Percentiles rank a stretch among this genome's conserved stretches.
Conservation (phyloP, 139 green algal genomes). For the Trebouxia sp. region DNA sequence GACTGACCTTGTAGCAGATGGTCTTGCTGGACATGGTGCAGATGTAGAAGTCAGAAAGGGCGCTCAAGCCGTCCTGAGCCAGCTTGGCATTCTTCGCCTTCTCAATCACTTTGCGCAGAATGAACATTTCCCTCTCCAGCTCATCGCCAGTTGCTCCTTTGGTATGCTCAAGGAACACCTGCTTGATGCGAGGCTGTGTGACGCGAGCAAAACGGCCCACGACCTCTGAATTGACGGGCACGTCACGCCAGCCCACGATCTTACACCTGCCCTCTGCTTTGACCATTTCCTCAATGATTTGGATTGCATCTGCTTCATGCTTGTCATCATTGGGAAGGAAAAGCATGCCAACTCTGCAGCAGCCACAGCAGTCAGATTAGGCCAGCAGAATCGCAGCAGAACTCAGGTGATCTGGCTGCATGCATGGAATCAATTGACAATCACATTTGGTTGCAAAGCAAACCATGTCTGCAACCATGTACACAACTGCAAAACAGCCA, state of each 20-base stretch:
- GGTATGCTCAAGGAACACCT: conserved; percentile 72
- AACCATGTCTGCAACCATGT: too few relatives aligned
- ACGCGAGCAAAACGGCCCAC: conserved; percentile 87
- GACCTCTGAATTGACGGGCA: conserved; percentile 85
- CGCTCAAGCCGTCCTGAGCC: conserved; percentile 43
- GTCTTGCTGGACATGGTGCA: conserved; percentile 87
- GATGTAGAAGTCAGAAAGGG: conserved; percentile 82
- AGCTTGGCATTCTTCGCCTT: conserved; percentile 61
- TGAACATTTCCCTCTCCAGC: conserved; percentile 95
- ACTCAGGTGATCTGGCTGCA: too few relatives aligned
- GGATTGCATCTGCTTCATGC: conserved; percentile 65
- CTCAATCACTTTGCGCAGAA: conserved; percentile 93
- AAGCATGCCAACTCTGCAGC: conserved; percentile 92
- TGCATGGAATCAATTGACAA: too few relatives aligned
- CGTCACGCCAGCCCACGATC: conserved; percentile 91
- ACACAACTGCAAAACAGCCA: too few relatives aligned
- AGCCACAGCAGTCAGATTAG: not conserved
- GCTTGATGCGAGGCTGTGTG: conserved; percentile 90
- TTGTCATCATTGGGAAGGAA: conserved; percentile 94
- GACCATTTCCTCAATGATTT: conserved; percentile 77
- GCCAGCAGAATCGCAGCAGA: too few relatives aligned
- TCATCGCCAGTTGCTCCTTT: conserved; percentile 57
- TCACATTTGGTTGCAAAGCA: too few relatives aligned
- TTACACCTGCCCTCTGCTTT: conserved; percentile 76
- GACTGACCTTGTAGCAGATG: conserved; percentile 95